These are phyloP conservation scores for Geotrichum phurueaensis DNA, from an alignment of 1,139 yeast species.

Conservation along the genomic window DNA sequence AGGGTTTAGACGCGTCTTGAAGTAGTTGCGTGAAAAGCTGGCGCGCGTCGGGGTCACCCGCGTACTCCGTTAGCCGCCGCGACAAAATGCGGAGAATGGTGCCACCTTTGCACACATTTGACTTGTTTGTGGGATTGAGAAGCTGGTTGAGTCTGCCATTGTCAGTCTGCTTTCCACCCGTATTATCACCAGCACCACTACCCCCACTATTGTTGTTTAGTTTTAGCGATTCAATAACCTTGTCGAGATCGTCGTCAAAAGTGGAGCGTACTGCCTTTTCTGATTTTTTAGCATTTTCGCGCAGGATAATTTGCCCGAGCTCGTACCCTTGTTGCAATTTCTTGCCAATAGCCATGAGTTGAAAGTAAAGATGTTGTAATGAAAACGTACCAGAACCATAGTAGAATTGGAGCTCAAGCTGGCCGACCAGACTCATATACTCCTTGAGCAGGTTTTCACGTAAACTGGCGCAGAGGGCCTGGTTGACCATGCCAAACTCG, in stretches of 20 bases:
- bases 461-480: conserved; percentile 61
- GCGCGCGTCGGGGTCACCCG: conserved; percentile 61
- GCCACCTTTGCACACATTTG: conserved; percentile 32
- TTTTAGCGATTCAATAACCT: conserved; percentile 30
- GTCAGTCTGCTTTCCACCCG: conserved; percentile 25
- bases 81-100: conserved; percentile 51
- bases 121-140: conserved; percentile 9
- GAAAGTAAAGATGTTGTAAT: conserved; percentile 45
- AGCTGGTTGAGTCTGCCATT: conserved; percentile 25
- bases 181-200: conserved; percentile 10
- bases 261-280: conserved; percentile 23
- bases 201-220: conserved; percentile 25
- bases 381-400: conserved; percentile 41
- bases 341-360: conserved; percentile 35
- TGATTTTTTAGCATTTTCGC: conserved; percentile 29
- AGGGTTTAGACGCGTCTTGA: conserved; percentile 56
- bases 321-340: conserved; percentile 55
- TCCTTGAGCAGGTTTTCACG: conserved; percentile 45
- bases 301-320: conserved; percentile 45
- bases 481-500: conserved; percentile 65
- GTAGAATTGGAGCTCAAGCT: conserved; percentile 51
- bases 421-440: conserved; percentile 44
- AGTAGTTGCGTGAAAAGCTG: conserved; percentile 50
- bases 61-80: conserved; percentile 47
- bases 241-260: conserved; percentile 27